Percentiles rank a stretch among this genome's conserved stretches.
phyloP scores from a whole-genome alignment of 306 rosid genomes.

The Cicer bijugum region DNA sequence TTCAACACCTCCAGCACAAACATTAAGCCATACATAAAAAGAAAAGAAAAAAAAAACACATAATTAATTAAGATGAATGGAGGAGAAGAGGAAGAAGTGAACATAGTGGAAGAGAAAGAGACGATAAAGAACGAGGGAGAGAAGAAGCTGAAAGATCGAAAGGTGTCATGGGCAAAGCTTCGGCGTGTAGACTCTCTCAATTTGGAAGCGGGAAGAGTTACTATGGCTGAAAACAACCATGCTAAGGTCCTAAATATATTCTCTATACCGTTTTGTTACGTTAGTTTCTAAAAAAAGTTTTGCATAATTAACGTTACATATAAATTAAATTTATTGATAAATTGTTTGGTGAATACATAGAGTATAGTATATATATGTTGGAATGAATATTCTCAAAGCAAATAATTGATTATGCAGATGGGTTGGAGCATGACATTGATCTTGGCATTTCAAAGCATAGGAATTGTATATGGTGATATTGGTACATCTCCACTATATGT shows the following conservation, averaged over 20 bases:
- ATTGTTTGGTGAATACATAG: no score
- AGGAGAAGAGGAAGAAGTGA: slow-evolving; percentile 27
- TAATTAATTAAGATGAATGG: slow-evolving; percentile 8
- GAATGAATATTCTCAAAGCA: no score
- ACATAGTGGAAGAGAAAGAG: slow-evolving; percentile 26
- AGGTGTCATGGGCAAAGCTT: slow-evolving; percentile 72
- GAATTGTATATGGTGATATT: slow-evolving; percentile 84
- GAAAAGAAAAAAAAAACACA: not conserved
- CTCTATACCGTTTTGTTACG: no score
- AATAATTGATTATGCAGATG: slow-evolving; percentile 12
- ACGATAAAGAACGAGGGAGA: not conserved
- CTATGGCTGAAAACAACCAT: slow-evolving; percentile 31
- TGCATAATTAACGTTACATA: no score
- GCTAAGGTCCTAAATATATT: slow-evolving; percentile 39
- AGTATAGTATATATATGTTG: no score
- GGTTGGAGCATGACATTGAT: slow-evolving; percentile 57
- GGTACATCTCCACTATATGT: slow-evolving; percentile 94
- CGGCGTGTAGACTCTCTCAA: slow-evolving; percentile 78
- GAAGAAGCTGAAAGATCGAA: slow-evolving; percentile 48
- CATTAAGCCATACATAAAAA: not conserved
- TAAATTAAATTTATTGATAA: no score
- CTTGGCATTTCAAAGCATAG: slow-evolving; percentile 84
- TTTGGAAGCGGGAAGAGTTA: slow-evolving; percentile 82
- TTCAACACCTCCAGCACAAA: slow-evolving; percentile 23
- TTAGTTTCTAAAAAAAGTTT: no score